These are phyloP conservation scores for Neoboletus magnificus DNA, from an alignment of 768 basidiomycete species.

Conservation along the genomic window DNA sequence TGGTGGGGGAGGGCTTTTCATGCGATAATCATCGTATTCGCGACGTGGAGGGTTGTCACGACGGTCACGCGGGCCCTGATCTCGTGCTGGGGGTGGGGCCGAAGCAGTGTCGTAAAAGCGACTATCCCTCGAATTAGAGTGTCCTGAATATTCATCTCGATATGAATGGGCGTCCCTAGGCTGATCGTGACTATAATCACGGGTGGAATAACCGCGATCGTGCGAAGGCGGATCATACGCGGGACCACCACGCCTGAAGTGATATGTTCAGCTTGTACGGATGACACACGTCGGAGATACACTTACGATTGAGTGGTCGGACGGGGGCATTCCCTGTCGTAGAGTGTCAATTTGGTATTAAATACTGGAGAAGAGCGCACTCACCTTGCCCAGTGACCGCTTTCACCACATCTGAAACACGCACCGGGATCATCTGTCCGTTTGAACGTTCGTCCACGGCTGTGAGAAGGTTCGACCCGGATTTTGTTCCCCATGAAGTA, in stretches of 20 bases:
- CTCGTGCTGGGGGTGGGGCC: conserved; percentile 42
- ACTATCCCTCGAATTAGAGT: conserved; percentile 45
- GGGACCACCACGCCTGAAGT: conserved; percentile 37
- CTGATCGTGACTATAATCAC: conserved; percentile 49
- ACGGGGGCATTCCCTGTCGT: conserved; percentile 68
- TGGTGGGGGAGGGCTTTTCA: conserved; percentile 46
- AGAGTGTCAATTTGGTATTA: conserved; percentile 1
- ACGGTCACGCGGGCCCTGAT: conserved; percentile 63
- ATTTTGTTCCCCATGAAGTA: conserved; percentile 93
- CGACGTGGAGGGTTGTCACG: conserved; percentile 58
- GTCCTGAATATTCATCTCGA: conserved; percentile 56
- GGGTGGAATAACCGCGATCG: conserved; percentile 52
- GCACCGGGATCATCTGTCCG: conserved; percentile 83
- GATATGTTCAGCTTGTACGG: conserved; percentile 2
- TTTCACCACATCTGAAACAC: conserved; percentile 83
- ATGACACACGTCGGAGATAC: background rate
- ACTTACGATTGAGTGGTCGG: conserved; percentile 49
- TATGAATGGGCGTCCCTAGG: conserved; percentile 38
- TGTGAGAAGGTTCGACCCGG: conserved; percentile 81
- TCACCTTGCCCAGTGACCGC: conserved; percentile 88
- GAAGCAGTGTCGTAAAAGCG: conserved; percentile 55
- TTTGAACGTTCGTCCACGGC: conserved; percentile 77
- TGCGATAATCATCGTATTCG: conserved; percentile 70
- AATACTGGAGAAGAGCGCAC: conserved; percentile 16
- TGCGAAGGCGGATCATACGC: conserved; percentile 50